Conservation (phyloP, 2,329 filamentous ascomycete genomes). For the Coniochaeta hoffmannii region DNA sequence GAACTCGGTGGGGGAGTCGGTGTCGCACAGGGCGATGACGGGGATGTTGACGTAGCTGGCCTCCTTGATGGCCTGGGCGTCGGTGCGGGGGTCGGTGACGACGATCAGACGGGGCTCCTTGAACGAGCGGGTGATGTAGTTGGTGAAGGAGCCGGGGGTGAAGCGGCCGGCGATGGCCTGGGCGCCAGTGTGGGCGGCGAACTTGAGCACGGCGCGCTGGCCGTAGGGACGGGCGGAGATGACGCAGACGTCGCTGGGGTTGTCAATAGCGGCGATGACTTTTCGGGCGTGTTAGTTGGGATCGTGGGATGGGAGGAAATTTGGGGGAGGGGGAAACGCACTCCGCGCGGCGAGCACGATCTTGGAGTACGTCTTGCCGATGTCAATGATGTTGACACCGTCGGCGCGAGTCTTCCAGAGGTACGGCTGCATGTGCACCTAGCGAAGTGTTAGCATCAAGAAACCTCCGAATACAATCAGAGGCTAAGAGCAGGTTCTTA, state of each 20-base stretch:
- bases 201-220: constrained; percentile 99
- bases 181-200: constrained; percentile 96
- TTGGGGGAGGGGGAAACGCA: neutral
- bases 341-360: neutral
- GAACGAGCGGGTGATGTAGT: constrained; percentile 99
- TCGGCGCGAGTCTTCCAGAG: constrained; percentile 99
- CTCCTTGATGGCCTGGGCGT: constrained; percentile 99
- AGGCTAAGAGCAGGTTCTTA: constrained; percentile 29
- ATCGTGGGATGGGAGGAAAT: constrained; percentile 8
- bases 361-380: constrained; percentile 96
- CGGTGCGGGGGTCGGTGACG: constrained; percentile 98
- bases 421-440: constrained; percentile 81
- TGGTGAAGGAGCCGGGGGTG: constrained; percentile 99
- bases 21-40: constrained; percentile 98
- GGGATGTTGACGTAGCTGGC: constrained; percentile 99
- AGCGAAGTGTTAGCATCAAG: too few species aligned
- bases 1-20: constrained; percentile 98
- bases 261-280: constrained; percentile 98
- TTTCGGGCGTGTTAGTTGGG: constrained; percentile 11
- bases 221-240: constrained; percentile 99
- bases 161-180: constrained; percentile 98
- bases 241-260: constrained; percentile 98
- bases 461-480: too few species aligned
- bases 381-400: constrained; percentile 98
- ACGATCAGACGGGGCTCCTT: constrained; percentile 99